Percentiles rank a stretch among this genome's conserved stretches.
These are phyloP conservation scores for Paspalum vaginatum DNA, from an alignment of 176 grass and related monocot species.

Conservation along the genomic window DNA sequence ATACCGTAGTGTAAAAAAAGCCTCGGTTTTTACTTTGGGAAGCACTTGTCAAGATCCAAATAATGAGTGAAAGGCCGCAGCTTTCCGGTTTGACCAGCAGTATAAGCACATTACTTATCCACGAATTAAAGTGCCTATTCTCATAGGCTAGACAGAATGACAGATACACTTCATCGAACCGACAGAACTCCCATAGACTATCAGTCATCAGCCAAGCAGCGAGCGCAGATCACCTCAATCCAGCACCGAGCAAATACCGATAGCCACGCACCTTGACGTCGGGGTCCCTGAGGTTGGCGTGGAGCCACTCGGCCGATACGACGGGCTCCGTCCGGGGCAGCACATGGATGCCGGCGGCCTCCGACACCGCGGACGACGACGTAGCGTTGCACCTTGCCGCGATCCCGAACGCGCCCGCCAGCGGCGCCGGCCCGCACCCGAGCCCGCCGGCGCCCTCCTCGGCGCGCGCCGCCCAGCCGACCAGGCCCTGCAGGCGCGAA, in stretches of 20 bases:
- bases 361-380: constrained; percentile 47
- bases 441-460: constrained; percentile 7
- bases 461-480: constrained; percentile 44
- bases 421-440: constrained; percentile 31
- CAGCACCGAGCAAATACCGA: not conserved
- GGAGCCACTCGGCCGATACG: constrained; percentile 88
- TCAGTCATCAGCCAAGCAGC: not conserved
- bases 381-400: constrained; percentile 59
- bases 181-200: too few relatives aligned
- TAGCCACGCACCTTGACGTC: constrained; percentile 66
- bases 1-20: not conserved
- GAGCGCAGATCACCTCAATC: not conserved
- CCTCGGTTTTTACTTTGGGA: not conserved
- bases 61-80: not conserved
- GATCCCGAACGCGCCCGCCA: constrained; percentile 37
- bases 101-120: not conserved
- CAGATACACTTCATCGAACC: too few relatives aligned
- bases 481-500: constrained; percentile 28
- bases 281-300: constrained; percentile 78
- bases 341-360: constrained; percentile 50
- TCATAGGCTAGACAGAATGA: too few relatives aligned
- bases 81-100: not conserved
- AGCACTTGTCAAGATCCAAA: not conserved
- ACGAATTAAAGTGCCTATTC: not conserved
- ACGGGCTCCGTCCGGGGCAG: constrained; percentile 63